These are phyloP conservation scores for Eucalyptus dawsonii DNA, from an alignment of 345 rosid species.

Conservation along the genomic window DNA sequence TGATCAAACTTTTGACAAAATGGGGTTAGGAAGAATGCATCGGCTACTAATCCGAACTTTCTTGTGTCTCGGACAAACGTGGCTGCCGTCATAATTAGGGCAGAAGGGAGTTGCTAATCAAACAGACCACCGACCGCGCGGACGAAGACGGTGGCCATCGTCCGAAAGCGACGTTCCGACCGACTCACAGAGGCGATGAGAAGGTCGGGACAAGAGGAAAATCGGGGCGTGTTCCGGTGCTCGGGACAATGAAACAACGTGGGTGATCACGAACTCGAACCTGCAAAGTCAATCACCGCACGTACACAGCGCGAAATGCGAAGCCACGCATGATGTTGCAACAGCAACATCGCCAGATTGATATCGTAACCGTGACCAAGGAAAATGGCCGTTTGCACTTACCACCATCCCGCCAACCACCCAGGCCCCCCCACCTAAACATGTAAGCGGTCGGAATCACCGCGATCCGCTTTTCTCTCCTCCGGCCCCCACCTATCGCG, in stretches of 20 bases:
- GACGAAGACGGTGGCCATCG: background rate
- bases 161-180: background rate
- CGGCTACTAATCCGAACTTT: background rate
- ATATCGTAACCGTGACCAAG: background rate
- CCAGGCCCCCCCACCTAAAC: background rate
- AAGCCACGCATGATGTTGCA: background rate
- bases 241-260: background rate
- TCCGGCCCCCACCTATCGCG: background rate
- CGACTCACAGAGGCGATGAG: background rate
- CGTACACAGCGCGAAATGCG: background rate
- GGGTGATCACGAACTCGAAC: background rate
- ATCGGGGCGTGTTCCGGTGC: background rate
- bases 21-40: background rate
- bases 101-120: background rate
- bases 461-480: background rate
- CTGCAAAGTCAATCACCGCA: background rate
- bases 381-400: background rate
- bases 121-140: background rate
- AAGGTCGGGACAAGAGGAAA: background rate
- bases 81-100: background rate
- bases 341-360: background rate
- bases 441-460: background rate
- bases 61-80: background rate
- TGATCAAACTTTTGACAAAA: background rate
- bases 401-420: background rate